Evolutionary conservation across 129 eudicot species (phyloP), one percentile per base, ranked within the genome.

Genomic region (Flaveria brownii): DNA sequence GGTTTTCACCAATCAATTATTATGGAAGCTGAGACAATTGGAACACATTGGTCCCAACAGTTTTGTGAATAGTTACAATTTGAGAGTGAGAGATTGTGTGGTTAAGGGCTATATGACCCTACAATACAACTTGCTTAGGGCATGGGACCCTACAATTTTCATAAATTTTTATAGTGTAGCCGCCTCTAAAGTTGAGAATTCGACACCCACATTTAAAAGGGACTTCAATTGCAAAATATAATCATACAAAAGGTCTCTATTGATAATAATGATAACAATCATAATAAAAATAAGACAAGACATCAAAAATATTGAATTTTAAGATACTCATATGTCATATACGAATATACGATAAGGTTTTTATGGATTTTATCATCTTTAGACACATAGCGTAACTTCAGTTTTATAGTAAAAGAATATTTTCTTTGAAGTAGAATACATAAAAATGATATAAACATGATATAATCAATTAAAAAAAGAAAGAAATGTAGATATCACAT

Each of bases 171-270:
- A 15, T 25, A 25, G 72, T 64, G 76, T 64, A 62, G 82, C 78
- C 78, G 68, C 84, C 79, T 85, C 78, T 16, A 70, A 61, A 49
- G 69, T 64, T 78, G 72, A 82, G 36, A 67, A 71, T 64, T 76
- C 55, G 2, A 76, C 16, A n/a, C 26, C 50, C 50, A 36, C 41
- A 5, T 36, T 36, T 4, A 36, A 36, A 36, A 36, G 7, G 41
- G 41, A 36, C 41, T 36, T 36, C 41, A 36, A 36, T 36, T 36
- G 41, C 41, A 36, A 36, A 36, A 36, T 36, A 36, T 36, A 36
- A 36, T 4, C 41, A 5, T 36, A 5, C 41, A 36, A 36, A 36
- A 36, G 36, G 36, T 36, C 41, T 36, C 41, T 28, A 36, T 36
- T 5, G 5, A 36, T 3, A 55, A n/a, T 6, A 6, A 9, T 55